These are phyloP conservation scores for Saturnispora halmiae DNA, from an alignment of 805 yeast genomes.

Conservation along the genomic window DNA sequence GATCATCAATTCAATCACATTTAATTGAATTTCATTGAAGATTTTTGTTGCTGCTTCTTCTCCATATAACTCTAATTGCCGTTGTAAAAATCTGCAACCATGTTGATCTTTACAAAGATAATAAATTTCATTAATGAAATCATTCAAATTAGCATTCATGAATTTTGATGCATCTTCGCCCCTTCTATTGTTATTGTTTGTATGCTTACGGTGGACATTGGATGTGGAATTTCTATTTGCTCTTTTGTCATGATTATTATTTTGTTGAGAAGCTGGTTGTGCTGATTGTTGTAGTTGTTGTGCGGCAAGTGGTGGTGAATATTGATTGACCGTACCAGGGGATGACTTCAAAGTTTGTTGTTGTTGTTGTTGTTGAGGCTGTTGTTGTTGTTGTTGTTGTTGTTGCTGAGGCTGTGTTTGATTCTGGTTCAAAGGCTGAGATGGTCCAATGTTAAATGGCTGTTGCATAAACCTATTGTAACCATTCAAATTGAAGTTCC, in stretches of 20 bases:
- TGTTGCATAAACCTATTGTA: not conserved
- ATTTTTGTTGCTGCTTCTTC: conserved; percentile 62
- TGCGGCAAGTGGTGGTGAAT: conserved; percentile 2
- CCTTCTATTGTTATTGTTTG: conserved; percentile 26
- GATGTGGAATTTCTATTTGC: conserved; percentile 22
- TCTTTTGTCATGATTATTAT: conserved; percentile 7
- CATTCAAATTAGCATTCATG: conserved; percentile 56
- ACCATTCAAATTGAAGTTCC: conserved; percentile 5
- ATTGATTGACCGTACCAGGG: not conserved
- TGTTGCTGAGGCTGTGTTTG: conserved; percentile 1
- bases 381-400: conserved; percentile 6
- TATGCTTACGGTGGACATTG: conserved; percentile 29
- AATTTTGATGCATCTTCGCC: conserved; percentile 68
- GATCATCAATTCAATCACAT: conserved; percentile 80
- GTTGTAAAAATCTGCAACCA: conserved; percentile 88
- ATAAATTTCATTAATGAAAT: conserved; percentile 64
- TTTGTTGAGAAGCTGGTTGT: conserved; percentile 7
- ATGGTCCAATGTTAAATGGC: not conserved
- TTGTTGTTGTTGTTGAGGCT: conserved; percentile 3
- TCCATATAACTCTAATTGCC: conserved; percentile 63
- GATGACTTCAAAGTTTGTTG: not conserved
- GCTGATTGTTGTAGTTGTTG: not conserved
- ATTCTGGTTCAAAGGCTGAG: conserved; percentile 1
- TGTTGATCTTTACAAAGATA: conserved; percentile 90
- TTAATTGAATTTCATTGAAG: conserved; percentile 68